phyloP scores from a whole-genome alignment of 148 eudicot species.

The Rhododendron ferrugineum region DNA sequence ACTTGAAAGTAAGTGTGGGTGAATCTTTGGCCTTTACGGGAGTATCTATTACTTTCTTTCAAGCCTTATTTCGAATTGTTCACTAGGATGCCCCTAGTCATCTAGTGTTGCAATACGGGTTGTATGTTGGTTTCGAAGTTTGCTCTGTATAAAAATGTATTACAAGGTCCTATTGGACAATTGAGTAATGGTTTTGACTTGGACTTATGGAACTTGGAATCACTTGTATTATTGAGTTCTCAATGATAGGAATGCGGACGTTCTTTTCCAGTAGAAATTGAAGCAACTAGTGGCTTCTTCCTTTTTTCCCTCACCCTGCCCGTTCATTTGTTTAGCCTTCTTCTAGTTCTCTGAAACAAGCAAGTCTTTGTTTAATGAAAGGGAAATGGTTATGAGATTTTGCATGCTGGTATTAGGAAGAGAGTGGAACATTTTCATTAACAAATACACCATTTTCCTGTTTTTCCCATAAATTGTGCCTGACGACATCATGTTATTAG shows the following conservation, averaged over 20 bases:
- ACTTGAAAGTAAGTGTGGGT: neutral
- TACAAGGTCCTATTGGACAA: neutral
- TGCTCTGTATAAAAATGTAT: neutral
- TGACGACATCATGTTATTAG: neutral
- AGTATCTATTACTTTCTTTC: neutral
- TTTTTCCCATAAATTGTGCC: neutral
- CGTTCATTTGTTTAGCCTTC: neutral
- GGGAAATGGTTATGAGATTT: neutral
- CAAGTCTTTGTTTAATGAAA: neutral
- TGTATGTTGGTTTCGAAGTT: neutral
- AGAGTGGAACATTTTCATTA: neutral
- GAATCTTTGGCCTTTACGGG: neutral
- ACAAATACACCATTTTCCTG: neutral
- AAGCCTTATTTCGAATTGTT: neutral
- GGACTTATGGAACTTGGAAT: neutral
- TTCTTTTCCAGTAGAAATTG: neutral
- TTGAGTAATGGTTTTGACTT: neutral
- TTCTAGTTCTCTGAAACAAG: neutral
- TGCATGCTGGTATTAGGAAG: neutral
- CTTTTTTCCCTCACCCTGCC: neutral
- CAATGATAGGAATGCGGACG: neutral
- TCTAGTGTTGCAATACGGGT: neutral
- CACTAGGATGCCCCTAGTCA: neutral
- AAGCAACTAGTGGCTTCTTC: neutral
- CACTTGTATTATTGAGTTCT: neutral